Conservation (phyloP, 495 filamentous ascomycete genomes). For the Podospora pseudopauciseta region DNA sequence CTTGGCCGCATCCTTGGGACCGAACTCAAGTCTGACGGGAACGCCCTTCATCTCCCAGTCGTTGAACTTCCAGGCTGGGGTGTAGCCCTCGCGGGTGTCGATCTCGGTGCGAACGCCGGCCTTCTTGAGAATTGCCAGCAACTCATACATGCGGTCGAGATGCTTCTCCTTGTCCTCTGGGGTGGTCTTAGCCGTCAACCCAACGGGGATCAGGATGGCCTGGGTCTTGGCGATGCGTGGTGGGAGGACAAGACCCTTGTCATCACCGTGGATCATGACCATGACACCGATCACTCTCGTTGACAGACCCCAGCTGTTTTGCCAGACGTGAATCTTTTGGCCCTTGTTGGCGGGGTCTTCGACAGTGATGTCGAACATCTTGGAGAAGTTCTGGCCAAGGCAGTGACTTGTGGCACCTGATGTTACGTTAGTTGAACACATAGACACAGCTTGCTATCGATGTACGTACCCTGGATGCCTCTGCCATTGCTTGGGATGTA, state of each 20-base stretch:
- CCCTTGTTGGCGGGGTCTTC: slow-evolving; percentile 75
- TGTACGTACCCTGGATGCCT: slow-evolving; percentile 70
- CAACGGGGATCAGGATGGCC: slow-evolving; percentile 86
- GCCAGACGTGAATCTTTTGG: slow-evolving; percentile 83
- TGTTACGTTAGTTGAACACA: not conserved
- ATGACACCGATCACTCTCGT: slow-evolving; percentile 95
- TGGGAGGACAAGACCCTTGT: slow-evolving; percentile 72
- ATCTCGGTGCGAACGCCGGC: slow-evolving; percentile 65
- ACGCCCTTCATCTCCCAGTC: slow-evolving; percentile 91
- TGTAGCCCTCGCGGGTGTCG: slow-evolving; percentile 81
- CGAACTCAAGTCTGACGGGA: slow-evolving; percentile 89
- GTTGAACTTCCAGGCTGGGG: slow-evolving; percentile 95
- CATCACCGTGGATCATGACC: slow-evolving; percentile 95
- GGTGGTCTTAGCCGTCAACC: slow-evolving; percentile 78
- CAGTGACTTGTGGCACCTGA: slow-evolving; percentile 79
- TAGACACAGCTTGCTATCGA: not conserved
- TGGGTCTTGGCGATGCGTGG: slow-evolving; percentile 82
- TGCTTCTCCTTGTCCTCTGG: slow-evolving; percentile 72
- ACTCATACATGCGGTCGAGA: slow-evolving; percentile 63
- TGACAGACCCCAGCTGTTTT: slow-evolving; percentile 97
- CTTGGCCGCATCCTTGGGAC: slow-evolving; percentile 84
- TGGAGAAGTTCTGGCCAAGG: slow-evolving; percentile 94
- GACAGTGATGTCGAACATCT: slow-evolving; percentile 97
- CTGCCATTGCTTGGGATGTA: slow-evolving; percentile 91
- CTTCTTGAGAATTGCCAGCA: slow-evolving; percentile 60